These are phyloP conservation scores for Recurvomyces mirabilis DNA, from an alignment of 495 filamentous ascomycete genomes.

Conservation along the genomic window DNA sequence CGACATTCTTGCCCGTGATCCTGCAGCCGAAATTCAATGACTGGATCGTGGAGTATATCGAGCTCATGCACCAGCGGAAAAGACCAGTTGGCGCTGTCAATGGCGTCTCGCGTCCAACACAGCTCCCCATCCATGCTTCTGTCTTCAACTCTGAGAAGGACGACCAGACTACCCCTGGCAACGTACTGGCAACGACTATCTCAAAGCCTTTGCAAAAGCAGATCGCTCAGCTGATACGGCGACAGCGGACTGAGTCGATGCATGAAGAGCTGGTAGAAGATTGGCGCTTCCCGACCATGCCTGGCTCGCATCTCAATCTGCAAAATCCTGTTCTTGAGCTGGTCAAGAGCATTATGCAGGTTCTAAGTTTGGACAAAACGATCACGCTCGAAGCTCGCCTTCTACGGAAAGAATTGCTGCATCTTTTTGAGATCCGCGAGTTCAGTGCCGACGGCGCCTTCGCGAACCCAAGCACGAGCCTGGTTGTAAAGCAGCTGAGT, in stretches of 20 bases:
- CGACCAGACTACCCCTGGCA: constrained; percentile 45
- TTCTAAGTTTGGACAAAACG: constrained; percentile 78
- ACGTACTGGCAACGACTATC: constrained; percentile 63
- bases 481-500: constrained; percentile 63
- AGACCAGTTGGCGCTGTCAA: constrained; percentile 38
- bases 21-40: constrained; percentile 82
- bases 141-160: constrained; percentile 41
- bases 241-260: constrained; percentile 78
- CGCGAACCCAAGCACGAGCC: constrained; percentile 66
- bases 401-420: constrained; percentile 76
- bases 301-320: constrained; percentile 60
- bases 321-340: constrained; percentile 79
- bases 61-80: constrained; percentile 83
- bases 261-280: constrained; percentile 80
- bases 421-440: constrained; percentile 84
- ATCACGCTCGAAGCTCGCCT: constrained; percentile 75
- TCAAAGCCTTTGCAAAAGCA: constrained; percentile 85
- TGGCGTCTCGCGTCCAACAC: constrained; percentile 58
- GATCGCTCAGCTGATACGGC: constrained; percentile 62
- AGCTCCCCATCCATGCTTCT: constrained; percentile 54
- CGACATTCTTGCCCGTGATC: constrained; percentile 67
- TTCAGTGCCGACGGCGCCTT: constrained; percentile 82
- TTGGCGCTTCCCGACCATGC: constrained; percentile 74
- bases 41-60: constrained; percentile 88
- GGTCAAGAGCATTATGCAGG: constrained; percentile 81